These are phyloP conservation scores for Psidium friedrichsthalianum DNA, from an alignment of 345 rosid species.

Conservation along the genomic window DNA sequence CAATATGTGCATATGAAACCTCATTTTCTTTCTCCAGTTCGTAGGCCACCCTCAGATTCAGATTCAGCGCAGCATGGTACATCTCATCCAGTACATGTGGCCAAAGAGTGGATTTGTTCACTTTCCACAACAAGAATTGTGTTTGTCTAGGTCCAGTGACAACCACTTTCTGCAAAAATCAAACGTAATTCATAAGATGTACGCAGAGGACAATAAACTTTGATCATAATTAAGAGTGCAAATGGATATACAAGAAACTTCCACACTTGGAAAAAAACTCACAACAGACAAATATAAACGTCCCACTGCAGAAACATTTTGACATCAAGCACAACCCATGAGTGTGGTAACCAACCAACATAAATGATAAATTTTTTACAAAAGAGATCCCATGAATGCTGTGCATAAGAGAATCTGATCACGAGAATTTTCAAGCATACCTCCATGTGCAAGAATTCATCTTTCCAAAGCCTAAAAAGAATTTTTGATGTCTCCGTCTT, in stretches of 20 bases:
- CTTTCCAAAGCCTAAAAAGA: constrained; percentile 80
- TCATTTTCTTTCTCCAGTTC: constrained; percentile 58
- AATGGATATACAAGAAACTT: neutral
- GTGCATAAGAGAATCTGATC: neutral
- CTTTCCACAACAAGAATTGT: constrained; percentile 66
- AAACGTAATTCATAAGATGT: neutral
- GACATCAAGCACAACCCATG: neutral
- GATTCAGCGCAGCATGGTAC: constrained; percentile 75
- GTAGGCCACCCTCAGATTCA: constrained; percentile 44
- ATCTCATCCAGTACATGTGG: constrained; percentile 55
- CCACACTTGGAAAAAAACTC: neutral
- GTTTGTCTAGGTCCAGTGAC: constrained; percentile 16
- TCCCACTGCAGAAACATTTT: neutral
- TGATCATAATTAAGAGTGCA: neutral
- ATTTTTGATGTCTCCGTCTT: constrained; percentile 49
- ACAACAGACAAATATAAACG: neutral
- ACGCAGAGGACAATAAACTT: neutral
- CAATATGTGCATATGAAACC: constrained; percentile 22
- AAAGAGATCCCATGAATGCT: neutral
- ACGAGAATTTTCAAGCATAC: constrained; percentile 15
- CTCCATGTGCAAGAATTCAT: constrained; percentile 76
- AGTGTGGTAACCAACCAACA: neutral
- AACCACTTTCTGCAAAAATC: constrained; percentile 43
- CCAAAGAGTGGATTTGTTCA: constrained; percentile 33
- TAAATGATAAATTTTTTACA: neutral